phyloP scores from a whole-genome alignment of 2,329 filamentous ascomycete genomes.

The Fonsecaea nubica region DNA sequence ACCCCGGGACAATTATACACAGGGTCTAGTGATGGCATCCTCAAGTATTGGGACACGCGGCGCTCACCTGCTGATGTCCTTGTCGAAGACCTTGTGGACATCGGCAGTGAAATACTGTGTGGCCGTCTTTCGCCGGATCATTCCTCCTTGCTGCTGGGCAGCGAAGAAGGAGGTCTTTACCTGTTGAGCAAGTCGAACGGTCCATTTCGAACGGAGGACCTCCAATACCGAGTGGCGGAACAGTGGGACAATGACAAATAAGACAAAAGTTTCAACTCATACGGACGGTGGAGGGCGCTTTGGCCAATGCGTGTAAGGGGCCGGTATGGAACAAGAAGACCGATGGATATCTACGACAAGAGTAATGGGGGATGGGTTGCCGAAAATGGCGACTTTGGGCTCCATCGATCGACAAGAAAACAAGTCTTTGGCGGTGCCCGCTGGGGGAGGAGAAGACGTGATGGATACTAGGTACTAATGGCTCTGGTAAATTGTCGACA shows the following conservation, averaged over 20 bases:
- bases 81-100: constrained; percentile 57
- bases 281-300: background rate
- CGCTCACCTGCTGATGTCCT: constrained; percentile 58
- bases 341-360: background rate
- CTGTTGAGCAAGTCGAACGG: constrained; percentile 50
- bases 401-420: background rate
- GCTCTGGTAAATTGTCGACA: background rate
- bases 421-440: background rate
- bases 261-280: background rate
- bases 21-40: constrained; percentile 65
- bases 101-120: constrained; percentile 63
- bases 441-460: background rate
- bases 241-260: background rate
- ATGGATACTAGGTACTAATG: background rate
- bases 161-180: constrained; percentile 62
- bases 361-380: background rate
- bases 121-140: constrained; percentile 64
- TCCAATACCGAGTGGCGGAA: constrained; percentile 5
- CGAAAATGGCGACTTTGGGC: background rate
- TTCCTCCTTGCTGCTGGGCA: constrained; percentile 63
- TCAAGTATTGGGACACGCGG: constrained; percentile 67
- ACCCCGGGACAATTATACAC: constrained; percentile 61
- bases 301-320: background rate
- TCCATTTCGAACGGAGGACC: constrained; percentile 4
- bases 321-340: background rate